Evolutionary conservation across 495 filamentous ascomycete genomes (phyloP), one percentile per base, ranked within the genome.

Genomic region (Aspergillus panamensis): DNA sequence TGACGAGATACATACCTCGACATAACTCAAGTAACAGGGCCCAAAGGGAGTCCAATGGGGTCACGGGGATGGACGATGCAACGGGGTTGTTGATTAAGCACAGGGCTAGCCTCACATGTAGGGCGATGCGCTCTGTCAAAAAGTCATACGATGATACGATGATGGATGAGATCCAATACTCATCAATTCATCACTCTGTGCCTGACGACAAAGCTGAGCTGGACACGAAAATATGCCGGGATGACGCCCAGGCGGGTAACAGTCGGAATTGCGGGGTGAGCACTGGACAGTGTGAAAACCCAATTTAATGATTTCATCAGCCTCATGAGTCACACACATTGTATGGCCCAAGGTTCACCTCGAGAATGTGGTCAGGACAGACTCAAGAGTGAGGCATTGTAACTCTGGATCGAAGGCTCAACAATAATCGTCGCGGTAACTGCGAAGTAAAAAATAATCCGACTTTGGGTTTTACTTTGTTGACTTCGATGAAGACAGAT

Each of bases 171-270:
- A 60, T 65, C 60, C 59, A 62, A 60, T 57, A 62, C 57, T 62
- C 63, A 65, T 61, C 59, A 58, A 48, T 63, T 59, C 52, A 47
- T 45, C 52, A 44, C 33, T 10, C 19, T 16, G 42, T 45, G 42
- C 42, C 42, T 50, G 13, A 9, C 25, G 25, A 25, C 7, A 16
- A 47, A 33, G 21, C 14, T 55, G 31, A 16, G 20, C 51, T 59
- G 51, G 54, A 55, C 35, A 66, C 64, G 64, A 66, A 63, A 66
- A 66, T 60, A 54, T 57, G 29, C 59, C 65, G 65, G 65, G 55
- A 64, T 62, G 54, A 56, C 51, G 49, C 51, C 60, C 17, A 21
- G 39, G 37, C 32, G 57, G 53, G 50, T 55, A 57, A 5, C 50
- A 53, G 44, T 43, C 54, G 54, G 59, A 25, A 54, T 57, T 62